Evolutionary conservation across 2,329 filamentous ascomycete species (phyloP), one percentile per base, ranked within the genome.

Genomic region (Penicillium digitatum): DNA sequence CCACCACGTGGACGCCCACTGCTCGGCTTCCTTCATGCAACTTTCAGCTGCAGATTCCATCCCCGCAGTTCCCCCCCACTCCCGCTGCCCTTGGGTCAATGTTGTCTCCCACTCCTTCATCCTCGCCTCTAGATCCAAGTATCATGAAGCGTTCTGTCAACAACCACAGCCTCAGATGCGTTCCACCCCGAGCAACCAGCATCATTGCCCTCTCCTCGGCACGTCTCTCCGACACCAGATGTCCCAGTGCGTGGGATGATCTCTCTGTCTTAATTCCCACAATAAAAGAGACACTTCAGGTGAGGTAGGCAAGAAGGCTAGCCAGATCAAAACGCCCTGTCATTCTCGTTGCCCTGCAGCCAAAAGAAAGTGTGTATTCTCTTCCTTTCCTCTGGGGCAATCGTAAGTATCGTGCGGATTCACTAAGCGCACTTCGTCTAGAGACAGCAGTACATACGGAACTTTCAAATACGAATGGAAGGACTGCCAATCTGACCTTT

Each of bases 401-500:
- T 43, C 12, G 14, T 27, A n/a, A 27, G 11, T 4, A 16, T 31
- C 14, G 8, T 22, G 44, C 10, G 18, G 11, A 29, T 34, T 7
- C 27, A 16, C 39, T 54, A 16, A 54, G 16, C 29, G 2, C 6
- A 26, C 14, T 16, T 20, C 12, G 1, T 11, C 16, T 20, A 54
- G 51, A 10, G 14, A 32, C 5, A 26, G 1, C 20, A 24, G 47
- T 0, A 11, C 11, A 24, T 32, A 24, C 26, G 44, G 42, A 10
- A 42, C 27, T 1, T 44, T 29, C 26, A 48, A 32, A 31, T 58
- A 53, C 22, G 34, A 42, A 9, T 52, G 39, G 48, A 26, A 46
- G 27, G 53, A 35, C n/a, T 56, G 56, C 16, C 35, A 12, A 18
- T 56, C 52, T 37, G 40, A 43, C 8, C 43, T 53, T 12, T 5